These are phyloP conservation scores for Hymenoscyphus linearis DNA, from an alignment of 2,329 filamentous ascomycete genomes.

Conservation along the genomic window DNA sequence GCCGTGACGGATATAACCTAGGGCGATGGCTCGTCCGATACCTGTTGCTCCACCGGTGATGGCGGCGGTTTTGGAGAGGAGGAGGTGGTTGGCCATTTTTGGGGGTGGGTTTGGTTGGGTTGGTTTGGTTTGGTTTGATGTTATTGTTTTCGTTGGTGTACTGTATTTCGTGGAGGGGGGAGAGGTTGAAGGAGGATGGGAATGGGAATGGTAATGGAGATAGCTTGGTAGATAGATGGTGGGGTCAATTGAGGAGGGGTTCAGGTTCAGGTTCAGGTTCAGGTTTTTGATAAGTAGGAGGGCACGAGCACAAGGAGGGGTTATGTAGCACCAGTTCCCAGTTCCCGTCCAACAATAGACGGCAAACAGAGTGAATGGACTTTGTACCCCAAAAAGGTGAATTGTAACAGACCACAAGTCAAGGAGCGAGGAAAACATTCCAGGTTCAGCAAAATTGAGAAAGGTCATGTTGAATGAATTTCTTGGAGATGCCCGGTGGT, in stretches of 20 bases:
- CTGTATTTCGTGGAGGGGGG: no score
- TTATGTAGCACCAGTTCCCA: no score
- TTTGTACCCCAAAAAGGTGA: neutral
- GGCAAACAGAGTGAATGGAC: no score
- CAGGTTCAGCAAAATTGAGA: neutral
- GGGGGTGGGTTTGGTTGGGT: neutral
- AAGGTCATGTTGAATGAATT: neutral
- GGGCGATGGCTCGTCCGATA: conserved; percentile 78
- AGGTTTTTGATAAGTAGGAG: no score
- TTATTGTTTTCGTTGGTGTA: conserved; percentile 7
- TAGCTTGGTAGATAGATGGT: neutral
- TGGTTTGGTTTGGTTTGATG: neutral
- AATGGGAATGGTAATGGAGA: neutral
- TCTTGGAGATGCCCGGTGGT: neutral
- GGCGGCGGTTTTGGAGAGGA: conserved; percentile 71
- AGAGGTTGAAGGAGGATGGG: neutral
- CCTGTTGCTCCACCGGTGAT: conserved; percentile 85
- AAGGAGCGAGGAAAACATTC: neutral
- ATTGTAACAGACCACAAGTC: neutral
- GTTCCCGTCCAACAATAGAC: no score
- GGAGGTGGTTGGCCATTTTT: conserved; percentile 41
- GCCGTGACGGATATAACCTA: conserved; percentile 73
- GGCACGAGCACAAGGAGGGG: no score
- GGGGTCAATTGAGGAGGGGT: neutral
- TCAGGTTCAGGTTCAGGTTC: neutral